These are phyloP conservation scores for Talaromyces islandicus DNA, from an alignment of 2,329 filamentous ascomycete species.

Conservation along the genomic window DNA sequence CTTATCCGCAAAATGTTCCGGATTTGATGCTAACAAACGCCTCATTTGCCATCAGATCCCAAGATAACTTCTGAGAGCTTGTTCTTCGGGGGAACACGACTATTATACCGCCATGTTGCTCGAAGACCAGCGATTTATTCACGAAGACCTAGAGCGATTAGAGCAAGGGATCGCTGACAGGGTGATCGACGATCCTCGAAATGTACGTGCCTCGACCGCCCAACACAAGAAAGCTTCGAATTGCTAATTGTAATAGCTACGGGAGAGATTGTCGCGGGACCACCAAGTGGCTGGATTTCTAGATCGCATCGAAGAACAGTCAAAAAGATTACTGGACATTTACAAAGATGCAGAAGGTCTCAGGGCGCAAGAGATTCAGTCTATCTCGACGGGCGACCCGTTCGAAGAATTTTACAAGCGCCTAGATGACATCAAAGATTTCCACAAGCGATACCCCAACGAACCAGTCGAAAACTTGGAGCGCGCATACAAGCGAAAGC, in stretches of 20 bases:
- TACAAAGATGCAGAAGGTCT: slow-evolving; percentile 73
- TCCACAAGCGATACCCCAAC: slow-evolving; percentile 87
- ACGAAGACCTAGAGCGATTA: slow-evolving; percentile 93
- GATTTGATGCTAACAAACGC: not conserved
- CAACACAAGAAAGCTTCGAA: not conserved
- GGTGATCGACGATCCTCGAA: slow-evolving; percentile 79
- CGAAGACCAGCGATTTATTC: slow-evolving; percentile 88
- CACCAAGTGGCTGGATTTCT: slow-evolving; percentile 87
- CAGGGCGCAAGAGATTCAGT: slow-evolving; percentile 72
- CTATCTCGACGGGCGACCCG: slow-evolving; percentile 75
- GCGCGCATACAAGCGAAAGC: slow-evolving; percentile 73
- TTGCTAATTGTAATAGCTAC: slow-evolving; percentile 54
- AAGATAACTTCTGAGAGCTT: not conserved
- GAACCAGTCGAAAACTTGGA: slow-evolving; percentile 94
- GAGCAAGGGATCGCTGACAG: slow-evolving; percentile 92
- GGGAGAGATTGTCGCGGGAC: slow-evolving; percentile 81
- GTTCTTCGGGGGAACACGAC: not conserved
- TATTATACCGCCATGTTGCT: slow-evolving; percentile 57
- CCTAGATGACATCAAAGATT: slow-evolving; percentile 71
- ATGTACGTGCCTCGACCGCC: slow-evolving; percentile 51
- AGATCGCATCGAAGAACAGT: slow-evolving; percentile 81
- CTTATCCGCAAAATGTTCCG: slow-evolving; percentile 19
- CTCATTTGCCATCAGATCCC: not conserved
- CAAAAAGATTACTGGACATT: slow-evolving; percentile 69
- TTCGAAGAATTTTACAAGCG: slow-evolving; percentile 91